Evolutionary conservation across 2,329 filamentous ascomycete species (phyloP), one percentile per base, ranked within the genome.

Genomic region (Diaporthe vexans): DNA sequence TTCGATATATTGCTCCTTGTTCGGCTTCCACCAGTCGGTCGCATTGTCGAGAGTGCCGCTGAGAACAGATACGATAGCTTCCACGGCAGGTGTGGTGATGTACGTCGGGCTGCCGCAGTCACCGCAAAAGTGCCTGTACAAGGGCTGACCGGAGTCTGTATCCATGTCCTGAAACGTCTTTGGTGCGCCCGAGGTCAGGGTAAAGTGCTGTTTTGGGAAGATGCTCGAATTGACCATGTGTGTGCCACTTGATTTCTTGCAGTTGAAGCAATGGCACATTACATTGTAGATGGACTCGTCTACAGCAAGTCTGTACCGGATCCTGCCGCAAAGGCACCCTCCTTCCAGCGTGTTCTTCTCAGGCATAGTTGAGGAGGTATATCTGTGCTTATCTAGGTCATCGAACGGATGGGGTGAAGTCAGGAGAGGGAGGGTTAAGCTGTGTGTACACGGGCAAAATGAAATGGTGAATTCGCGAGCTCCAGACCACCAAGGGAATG

Each of bases 181-280:
- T 29, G 72, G 72, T 26, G 15, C 56, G 33, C 72, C 67, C 5
- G 56, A 57, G 13, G 57, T 71, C 15, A 71, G 21, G 19, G 56
- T 46, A 19, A 74, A 71, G 19, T 58, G 67, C n/a, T 72, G 48
- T 46, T 43, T 71, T 10, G 46, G 58, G 26, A 74, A 72, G 37
- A 71, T 67, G 43, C 68, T 71, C 26, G 67, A 65, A 13, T 74
- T 65, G 67, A 71, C 73, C 67, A 71, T 71, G 51, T 74, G 67
- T 15, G 68, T 58, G 35, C 73, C 73, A 21, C 57, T 74, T 35
- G 73, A 59, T 37, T 72, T 74, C 51, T 74, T 74, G 48, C 68
- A 74, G 51, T 67, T 71, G 19, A 51, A 24, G 29, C 73, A 71
- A 26, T 74, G 73, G 51, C 73, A 74, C n/a, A 74, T 72, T 4